Evolutionary conservation across 257 asterid species (phyloP).

Genomic region (Mentha longifolia): DNA sequence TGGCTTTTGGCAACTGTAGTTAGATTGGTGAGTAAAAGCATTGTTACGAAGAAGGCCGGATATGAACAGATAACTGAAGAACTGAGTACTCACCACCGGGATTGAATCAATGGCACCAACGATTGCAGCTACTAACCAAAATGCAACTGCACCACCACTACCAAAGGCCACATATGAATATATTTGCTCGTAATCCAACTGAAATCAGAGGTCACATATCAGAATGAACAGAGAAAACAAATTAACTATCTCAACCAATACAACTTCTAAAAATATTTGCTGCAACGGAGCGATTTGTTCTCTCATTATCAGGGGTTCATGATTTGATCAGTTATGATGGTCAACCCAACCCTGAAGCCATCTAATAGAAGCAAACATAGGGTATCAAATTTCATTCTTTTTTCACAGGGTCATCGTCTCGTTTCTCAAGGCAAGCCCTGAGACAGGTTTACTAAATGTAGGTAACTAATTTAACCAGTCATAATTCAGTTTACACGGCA

Average conservation of each 20-base stretch:
- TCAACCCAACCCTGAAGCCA: not conserved
- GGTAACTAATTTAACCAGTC: not conserved
- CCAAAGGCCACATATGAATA: slow-evolving; percentile 61
- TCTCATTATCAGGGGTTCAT: not conserved
- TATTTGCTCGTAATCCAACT: slow-evolving; percentile 58
- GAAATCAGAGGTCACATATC: slow-evolving; percentile 36
- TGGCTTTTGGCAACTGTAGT: slow-evolving; percentile 64
- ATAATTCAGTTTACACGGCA: not conserved
- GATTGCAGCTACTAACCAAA: slow-evolving; percentile 62
- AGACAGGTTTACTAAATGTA: slow-evolving; percentile 4
- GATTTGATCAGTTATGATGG: not conserved
- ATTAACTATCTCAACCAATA: not conserved
- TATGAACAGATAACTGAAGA: slow-evolving; percentile 2
- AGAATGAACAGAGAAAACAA: slow-evolving; percentile 21
- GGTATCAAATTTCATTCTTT: not conserved
- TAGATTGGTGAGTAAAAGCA: slow-evolving; percentile 27
- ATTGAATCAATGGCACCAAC: slow-evolving; percentile 77
- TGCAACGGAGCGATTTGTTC: not conserved
- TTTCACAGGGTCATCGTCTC: not conserved
- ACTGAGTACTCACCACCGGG: slow-evolving; percentile 59
- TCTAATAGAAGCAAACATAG: not conserved
- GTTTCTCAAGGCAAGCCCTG: not conserved
- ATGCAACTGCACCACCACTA: slow-evolving; percentile 58
- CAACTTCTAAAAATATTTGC: not conserved
- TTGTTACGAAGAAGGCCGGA: not conserved